Evolutionary conservation across 2,329 filamentous ascomycete species (phyloP), one percentile per base, ranked within the genome.

Genomic region (Ceratocystis papillata): DNA sequence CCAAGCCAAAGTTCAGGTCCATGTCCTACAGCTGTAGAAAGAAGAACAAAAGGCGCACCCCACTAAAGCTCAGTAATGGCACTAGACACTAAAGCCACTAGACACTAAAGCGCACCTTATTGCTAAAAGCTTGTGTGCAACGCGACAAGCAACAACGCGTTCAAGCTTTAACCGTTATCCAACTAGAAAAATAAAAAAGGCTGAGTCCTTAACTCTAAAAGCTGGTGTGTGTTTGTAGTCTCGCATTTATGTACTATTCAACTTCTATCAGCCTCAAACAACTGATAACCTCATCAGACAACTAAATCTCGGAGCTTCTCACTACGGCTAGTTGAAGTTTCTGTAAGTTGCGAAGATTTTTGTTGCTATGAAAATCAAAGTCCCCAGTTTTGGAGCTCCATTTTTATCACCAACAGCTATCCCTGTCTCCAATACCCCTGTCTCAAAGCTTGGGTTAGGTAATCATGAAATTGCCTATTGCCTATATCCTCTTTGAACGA

Each of bases 401-500:
- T 20, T 25, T 59, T 46, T 30, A 41, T 63, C 25, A 15, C 3
- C 5, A 17, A 5, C 20, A 64, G 46, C 62, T 53, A 33, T 20
- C 46, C 46, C 28, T 55, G 62, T 10, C 30, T 4, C 28, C 5
- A 33, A 8, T 2, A 62, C 28, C 50, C 63, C 41, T 60, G 63
- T 33, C 33, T 48, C 15, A 33, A 45, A 62, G 60, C 66, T 65
- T 60, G 63, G 63, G 37, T 67, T 65, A 37, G 48, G 61, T 64
- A 50, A 67, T 48, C 59, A 37, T 53, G 61, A 53, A 50, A 67
- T 48, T 50, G 22, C 22, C 22, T 22, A 22, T 22, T 22, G 46
- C 25, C 64, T 63, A 65, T 44, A 63, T 67, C 63, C 66, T 65
- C 66, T 65, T 63, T 65, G 28, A 61, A 67, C 63, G 63, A 59